phyloP scores from a whole-genome alignment of 805 yeast species.

The Komagataella kurtzmanii region DNA sequence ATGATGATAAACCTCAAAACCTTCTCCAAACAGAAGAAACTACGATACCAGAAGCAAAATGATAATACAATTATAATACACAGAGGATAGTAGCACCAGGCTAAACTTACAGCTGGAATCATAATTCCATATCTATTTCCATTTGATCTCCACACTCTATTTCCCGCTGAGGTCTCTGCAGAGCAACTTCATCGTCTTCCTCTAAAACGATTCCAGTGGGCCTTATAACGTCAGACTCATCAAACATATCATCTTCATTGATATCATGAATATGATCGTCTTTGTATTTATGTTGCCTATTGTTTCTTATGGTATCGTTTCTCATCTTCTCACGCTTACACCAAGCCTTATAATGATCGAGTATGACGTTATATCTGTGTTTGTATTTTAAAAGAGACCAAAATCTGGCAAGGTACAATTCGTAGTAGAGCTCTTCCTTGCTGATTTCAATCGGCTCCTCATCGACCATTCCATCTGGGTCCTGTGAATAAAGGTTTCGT shows the following conservation, averaged over 20 bases:
- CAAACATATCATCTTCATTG: not conserved
- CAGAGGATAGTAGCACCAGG: not conserved
- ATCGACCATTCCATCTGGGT: not conserved
- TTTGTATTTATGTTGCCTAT: conserved; percentile 1
- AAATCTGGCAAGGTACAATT: not conserved
- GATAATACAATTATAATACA: not conserved
- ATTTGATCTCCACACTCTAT: conserved; percentile 1
- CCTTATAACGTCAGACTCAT: not conserved
- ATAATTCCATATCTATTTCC: conserved; percentile 3
- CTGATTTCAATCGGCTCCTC: not conserved
- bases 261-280: not conserved
- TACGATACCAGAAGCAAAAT: not conserved
- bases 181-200: not conserved
- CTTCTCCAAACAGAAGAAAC: too few relatives aligned
- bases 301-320: not conserved
- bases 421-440: not conserved
- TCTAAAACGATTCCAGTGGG: not conserved
- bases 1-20: too few relatives aligned
- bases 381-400: not conserved
- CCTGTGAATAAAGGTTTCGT: not conserved
- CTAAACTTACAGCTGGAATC: not conserved
- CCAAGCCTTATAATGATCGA: not conserved
- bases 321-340: not conserved
- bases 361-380: not conserved
- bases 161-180: not conserved